These are phyloP conservation scores for Xylariaceae sp. DNA, from an alignment of 2,329 filamentous ascomycete species.

Conservation along the genomic window DNA sequence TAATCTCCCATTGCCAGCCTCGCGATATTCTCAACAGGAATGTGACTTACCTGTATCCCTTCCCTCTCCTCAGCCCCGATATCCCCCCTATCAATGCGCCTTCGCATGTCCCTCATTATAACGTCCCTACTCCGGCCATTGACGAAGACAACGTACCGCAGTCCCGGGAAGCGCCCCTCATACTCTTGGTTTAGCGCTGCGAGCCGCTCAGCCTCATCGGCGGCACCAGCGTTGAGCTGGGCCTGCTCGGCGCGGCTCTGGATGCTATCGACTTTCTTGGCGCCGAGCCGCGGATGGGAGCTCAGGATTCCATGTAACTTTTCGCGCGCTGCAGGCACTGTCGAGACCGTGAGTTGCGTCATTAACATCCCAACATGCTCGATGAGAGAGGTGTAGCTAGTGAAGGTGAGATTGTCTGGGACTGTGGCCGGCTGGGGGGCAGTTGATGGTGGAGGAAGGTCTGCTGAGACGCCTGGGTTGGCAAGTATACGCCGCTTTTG, in stretches of 20 bases:
- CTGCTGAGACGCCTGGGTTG: slow-evolving; percentile 82
- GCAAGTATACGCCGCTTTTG: slow-evolving; percentile 47
- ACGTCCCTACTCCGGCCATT: slow-evolving; percentile 75
- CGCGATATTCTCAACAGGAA: not conserved
- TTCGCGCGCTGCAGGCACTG: slow-evolving; percentile 49
- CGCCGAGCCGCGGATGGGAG: slow-evolving; percentile 83
- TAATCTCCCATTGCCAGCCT: not conserved
- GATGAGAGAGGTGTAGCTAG: slow-evolving; percentile 73
- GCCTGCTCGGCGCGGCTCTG: slow-evolving; percentile 84
- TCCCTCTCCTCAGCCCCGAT: slow-evolving; percentile 71
- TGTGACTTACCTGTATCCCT: slow-evolving; percentile 61
- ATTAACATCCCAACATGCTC: slow-evolving; percentile 69
- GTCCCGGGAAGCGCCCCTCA: slow-evolving; percentile 78
- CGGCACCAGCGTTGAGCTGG: slow-evolving; percentile 64
- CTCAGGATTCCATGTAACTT: slow-evolving; percentile 75
- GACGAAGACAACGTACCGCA: slow-evolving; percentile 92
- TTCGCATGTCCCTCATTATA: slow-evolving; percentile 83
- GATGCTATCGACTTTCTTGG: slow-evolving; percentile 79
- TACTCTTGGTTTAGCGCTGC: slow-evolving; percentile 75
- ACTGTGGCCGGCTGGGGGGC: slow-evolving; percentile 69
- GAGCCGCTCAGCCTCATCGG: slow-evolving; percentile 63
- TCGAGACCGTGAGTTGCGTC: slow-evolving; percentile 51
- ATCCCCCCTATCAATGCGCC: slow-evolving; percentile 72
- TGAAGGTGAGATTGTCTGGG: slow-evolving; percentile 55
- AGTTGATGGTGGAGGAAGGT: slow-evolving; percentile 66